These are phyloP conservation scores for Hymenochaete sp. DNA, from an alignment of 1,284 basidiomycete species.

Conservation along the genomic window DNA sequence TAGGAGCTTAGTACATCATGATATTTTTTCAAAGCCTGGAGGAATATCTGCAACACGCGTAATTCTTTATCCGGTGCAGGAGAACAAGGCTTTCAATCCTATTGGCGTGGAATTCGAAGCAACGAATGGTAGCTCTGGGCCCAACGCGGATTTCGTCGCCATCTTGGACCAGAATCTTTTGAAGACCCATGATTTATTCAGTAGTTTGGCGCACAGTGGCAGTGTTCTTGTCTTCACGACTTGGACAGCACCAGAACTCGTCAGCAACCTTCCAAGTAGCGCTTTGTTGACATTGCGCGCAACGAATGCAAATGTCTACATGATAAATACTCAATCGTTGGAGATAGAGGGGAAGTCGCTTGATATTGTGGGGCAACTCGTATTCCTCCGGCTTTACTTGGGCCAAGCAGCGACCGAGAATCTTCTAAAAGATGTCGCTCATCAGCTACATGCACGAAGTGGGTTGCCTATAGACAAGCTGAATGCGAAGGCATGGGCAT, in stretches of 20 bases:
- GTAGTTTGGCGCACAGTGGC: conserved; percentile 48
- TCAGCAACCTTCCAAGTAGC: conserved; percentile 42
- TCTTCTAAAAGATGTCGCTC: conserved; percentile 43
- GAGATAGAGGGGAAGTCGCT: conserved; percentile 31
- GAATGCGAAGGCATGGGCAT: conserved; percentile 47
- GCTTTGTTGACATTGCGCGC: conserved; percentile 35
- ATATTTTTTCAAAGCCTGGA: conserved; percentile 61
- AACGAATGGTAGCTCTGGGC: too few relatives aligned
- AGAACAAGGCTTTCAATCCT: conserved; percentile 22
- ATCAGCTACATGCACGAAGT: conserved; percentile 31
- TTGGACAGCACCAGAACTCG: conserved; percentile 55
- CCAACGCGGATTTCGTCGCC: conserved; percentile 50
- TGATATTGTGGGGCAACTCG: conserved; percentile 48
- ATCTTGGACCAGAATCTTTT: conserved; percentile 60
- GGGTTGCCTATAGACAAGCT: conserved; percentile 39
- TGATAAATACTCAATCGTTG: conserved; percentile 43
- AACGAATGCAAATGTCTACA: conserved; percentile 48
- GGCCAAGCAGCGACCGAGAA: conserved; percentile 48
- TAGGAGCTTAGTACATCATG: conserved; percentile 55
- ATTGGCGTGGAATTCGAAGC: conserved; percentile 21
- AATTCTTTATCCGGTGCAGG: conserved; percentile 40
- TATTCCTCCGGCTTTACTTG: conserved; percentile 66
- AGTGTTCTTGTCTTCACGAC: conserved; percentile 52
- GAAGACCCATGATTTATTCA: conserved; percentile 56
- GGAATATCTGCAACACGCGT: conserved; percentile 57